Base-by-base conservation (phyloP, 177 flowering plant species). In the Vitis hybrid region DNA sequence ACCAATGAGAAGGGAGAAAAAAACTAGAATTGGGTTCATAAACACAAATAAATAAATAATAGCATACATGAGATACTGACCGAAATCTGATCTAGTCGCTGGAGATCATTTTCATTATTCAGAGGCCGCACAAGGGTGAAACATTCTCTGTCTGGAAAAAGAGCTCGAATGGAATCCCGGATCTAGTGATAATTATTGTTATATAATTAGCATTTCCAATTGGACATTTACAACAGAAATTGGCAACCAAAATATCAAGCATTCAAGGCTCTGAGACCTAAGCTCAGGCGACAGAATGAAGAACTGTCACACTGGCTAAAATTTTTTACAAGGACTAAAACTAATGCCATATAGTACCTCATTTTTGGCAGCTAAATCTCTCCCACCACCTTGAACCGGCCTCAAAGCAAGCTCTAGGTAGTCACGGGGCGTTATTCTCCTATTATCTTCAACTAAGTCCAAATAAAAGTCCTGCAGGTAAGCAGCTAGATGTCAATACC, bases 101-200 rank as follows among this genome's bases (percentile, higher is more conserved):
- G 99, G 56, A 96, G 94, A 62, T 90, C 94, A 74, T 80, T 83
- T 81, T 96, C 98, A 67, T 80, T 82, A 81, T 83, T 94, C 76
- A 92, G 73, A 75, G 99, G 99, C 67, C 99, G 86, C 70, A 96
- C 97, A 68, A 96, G 93, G 21, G 99, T 71, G 80, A 83, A 96
- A 78, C 99, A 96, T 71, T 96, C 99, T 75, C 98, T 86, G 74
- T 94, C 98, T n/a, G 99, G 98, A 72, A 96, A 96, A 57, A 96
- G 88, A 71, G 99, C 97, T 72, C 97, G 86, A 75, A 96, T 91
- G n/a, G 99, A 96, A 60, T 94, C 97, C 35, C 99, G 89, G 57
- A 94, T 94, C 98, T 96, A 72, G 52, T 4, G 6, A 77, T 21
- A 10, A 64, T 57, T 18, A 58, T 52, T 50, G 46, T 27, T 21